Evolutionary conservation across 2,329 filamentous ascomycete species (phyloP), one percentile per base, ranked within the genome.

Genomic region (Claviceps paspali): DNA sequence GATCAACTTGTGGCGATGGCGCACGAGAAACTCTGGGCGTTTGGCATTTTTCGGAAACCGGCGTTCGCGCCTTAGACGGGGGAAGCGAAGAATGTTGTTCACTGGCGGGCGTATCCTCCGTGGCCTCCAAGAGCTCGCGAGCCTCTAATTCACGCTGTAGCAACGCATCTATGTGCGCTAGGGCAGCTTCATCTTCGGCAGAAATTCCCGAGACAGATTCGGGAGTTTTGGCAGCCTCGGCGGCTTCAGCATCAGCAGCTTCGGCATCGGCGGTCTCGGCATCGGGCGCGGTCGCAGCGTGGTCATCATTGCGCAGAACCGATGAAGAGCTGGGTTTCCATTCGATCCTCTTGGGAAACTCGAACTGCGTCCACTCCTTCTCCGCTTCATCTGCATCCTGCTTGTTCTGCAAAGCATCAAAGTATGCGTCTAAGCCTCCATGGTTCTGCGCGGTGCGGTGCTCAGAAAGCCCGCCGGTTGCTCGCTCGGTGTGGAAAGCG

Each of bases 321-420:
- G 70, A 62, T 19, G 67, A 64, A 5, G 67, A 63, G 17, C 63
- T 61, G 2, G 76, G 70, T 65, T 91, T 87, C 84, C 87, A 94
- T 54, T 91, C 87, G 49, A 95, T 84, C 45, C 79, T 73, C 59
- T 85, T 81, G 39, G 80, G 81, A 55, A 92, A 87, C 57, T 94
- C 82, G 51, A 86, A 92, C 56, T 94, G 85, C 30, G 79, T 79
- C 85, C 85, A 94, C 55, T 95, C 87, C 47, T 80, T 76, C 35
- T 85, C 80, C 33, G 77, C 62, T 27, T 73, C 71, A 15, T 68
- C 63, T n/a, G 50, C 50, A 4, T 52, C 79, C 55, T 88, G 77
- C 45, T 79, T 73, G 56, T 82, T 80, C 59, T 88, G 85, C 65
- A 91, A 82, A 38, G 85, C 83, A 57, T 91, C 85, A 51, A 86